Percentiles rank a stretch among this genome's conserved stretches.
phyloP scores from a whole-genome alignment of 768 basidiomycete species.

The Boletus sp. region DNA sequence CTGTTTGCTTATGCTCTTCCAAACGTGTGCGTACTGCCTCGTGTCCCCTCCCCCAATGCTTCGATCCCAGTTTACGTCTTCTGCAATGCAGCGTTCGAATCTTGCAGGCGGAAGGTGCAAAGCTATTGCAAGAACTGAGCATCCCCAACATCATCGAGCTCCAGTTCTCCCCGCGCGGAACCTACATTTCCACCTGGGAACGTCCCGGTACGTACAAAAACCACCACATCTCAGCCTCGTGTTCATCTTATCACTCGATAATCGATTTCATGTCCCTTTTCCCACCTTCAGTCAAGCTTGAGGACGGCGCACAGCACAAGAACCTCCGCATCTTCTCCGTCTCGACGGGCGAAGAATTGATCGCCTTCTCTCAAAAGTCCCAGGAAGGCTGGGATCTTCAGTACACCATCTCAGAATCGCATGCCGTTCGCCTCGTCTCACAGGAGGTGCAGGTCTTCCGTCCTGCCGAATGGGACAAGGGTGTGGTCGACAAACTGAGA shows the following conservation, averaged over 20 bases:
- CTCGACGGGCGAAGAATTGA: slow-evolving; percentile 82
- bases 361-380: slow-evolving; percentile 86
- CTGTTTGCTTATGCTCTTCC: slow-evolving; percentile 84
- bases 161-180: slow-evolving; percentile 89
- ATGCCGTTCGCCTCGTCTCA: slow-evolving; percentile 76
- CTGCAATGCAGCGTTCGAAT: slow-evolving; percentile 58
- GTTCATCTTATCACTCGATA: slow-evolving; percentile 12
- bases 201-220: slow-evolving; percentile 56
- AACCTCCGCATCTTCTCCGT: slow-evolving; percentile 90
- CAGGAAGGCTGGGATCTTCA: slow-evolving; percentile 89
- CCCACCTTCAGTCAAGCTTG: slow-evolving; percentile 61
- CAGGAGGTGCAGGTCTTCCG: slow-evolving; percentile 82
- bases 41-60: slow-evolving; percentile 9
- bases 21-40: slow-evolving; percentile 51
- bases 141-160: slow-evolving; percentile 79
- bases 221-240: slow-evolving; percentile 20
- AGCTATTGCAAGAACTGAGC: slow-evolving; percentile 70
- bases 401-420: slow-evolving; percentile 85
- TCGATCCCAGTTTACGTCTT: slow-evolving; percentile 12
- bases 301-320: slow-evolving; percentile 88
- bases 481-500: slow-evolving; percentile 75
- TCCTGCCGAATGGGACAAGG: slow-evolving; percentile 76
- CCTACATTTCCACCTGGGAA: slow-evolving; percentile 95
- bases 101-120: slow-evolving; percentile 68
- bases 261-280: slow-evolving; percentile 12